Percentiles rank a stretch among this genome's conserved stretches.
These are phyloP conservation scores for Coemansia sp. DNA, from an alignment of 371 early-diverging fungal species.

Conservation along the genomic window DNA sequence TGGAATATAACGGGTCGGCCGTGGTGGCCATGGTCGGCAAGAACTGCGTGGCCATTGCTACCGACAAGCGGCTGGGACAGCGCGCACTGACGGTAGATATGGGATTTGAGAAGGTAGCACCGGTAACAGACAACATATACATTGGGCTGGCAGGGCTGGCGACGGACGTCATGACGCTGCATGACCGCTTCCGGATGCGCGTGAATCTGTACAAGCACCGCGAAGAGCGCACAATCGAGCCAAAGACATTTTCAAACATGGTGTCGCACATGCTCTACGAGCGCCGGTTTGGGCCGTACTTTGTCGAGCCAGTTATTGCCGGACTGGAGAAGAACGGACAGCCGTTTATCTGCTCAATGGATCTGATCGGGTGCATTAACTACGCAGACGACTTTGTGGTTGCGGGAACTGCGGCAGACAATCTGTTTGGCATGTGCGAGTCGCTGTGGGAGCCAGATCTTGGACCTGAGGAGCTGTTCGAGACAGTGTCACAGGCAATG, in stretches of 20 bases:
- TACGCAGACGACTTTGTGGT: constrained; percentile 96
- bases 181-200: constrained; percentile 89
- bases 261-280: constrained; percentile 98
- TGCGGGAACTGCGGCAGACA: constrained; percentile 87
- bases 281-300: constrained; percentile 94
- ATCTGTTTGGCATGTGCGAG: constrained; percentile 98
- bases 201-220: constrained; percentile 95
- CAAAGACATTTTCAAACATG: constrained; percentile 91
- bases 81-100: constrained; percentile 92
- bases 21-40: constrained; percentile 99
- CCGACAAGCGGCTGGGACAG: constrained; percentile 91
- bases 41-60: constrained; percentile 96
- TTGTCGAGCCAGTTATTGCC: constrained; percentile 92
- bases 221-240: constrained; percentile 96
- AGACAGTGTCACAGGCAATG: constrained; percentile 94
- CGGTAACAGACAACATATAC: constrained; percentile 80
- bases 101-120: constrained; percentile 93
- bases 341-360: constrained; percentile 96
- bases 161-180: constrained; percentile 96
- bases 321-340: constrained; percentile 89
- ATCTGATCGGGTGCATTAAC: constrained; percentile 96
- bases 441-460: constrained; percentile 96
- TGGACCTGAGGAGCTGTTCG: constrained; percentile 97
- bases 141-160: constrained; percentile 95
- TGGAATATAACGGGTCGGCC: constrained; percentile 93